These are phyloP conservation scores for Physcomitrellopsis africana DNA, from an alignment of 225 moss, liverwort and hornwort species.

Conservation along the genomic window DNA sequence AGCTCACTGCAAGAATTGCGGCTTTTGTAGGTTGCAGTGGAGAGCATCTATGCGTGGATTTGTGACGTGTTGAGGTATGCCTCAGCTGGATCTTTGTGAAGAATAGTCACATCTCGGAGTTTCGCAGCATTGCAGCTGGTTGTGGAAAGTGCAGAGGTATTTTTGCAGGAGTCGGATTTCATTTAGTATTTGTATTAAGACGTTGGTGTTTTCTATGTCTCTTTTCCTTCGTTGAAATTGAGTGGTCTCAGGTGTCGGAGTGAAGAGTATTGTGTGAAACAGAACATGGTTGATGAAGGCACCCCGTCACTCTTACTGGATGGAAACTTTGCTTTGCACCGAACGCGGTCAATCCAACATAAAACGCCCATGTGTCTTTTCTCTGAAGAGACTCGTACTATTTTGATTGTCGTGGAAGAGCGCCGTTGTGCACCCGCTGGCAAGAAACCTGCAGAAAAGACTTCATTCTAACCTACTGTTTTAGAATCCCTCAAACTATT, in stretches of 20 bases:
- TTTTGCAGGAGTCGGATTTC: background rate
- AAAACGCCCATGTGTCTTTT: background rate
- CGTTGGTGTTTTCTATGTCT: background rate
- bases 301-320: background rate
- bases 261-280: background rate
- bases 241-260: background rate
- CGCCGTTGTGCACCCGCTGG: no score
- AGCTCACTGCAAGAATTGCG: background rate
- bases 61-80: background rate
- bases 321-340: background rate
- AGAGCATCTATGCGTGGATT: background rate
- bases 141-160: no score
- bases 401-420: background rate
- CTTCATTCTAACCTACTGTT: background rate
- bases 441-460: no score
- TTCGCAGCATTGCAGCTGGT: no score
- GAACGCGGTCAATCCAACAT: no score
- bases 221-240: background rate
- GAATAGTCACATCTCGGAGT: no score
- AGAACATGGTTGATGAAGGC: background rate
- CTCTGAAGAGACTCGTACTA: background rate
- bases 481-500: background rate
- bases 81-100: no score
- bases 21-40: background rate
- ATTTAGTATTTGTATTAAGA: background rate